Evolutionary conservation across 2,329 filamentous ascomycete genomes (phyloP).

Genomic region (Monosporascus sp.): DNA sequence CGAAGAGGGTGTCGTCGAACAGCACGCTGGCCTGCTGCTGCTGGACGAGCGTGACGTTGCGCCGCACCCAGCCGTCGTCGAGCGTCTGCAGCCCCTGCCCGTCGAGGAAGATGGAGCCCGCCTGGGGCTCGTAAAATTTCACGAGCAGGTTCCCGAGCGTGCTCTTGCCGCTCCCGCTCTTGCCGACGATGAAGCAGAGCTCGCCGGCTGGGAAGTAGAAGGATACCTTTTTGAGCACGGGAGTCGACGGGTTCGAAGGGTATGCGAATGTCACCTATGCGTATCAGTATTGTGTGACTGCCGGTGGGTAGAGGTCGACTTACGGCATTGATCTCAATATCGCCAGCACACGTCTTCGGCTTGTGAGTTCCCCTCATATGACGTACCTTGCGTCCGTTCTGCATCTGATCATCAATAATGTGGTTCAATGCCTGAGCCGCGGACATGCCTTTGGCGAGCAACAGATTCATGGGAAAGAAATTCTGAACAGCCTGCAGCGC

Average conservation of each 20-base stretch:
- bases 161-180: conserved; percentile 88
- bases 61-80: conserved; percentile 66
- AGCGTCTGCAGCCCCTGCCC: conserved; percentile 55
- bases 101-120: conserved; percentile 66
- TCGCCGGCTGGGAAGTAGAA: conserved; percentile 68
- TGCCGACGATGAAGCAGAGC: conserved; percentile 76
- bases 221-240: conserved; percentile 55
- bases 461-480: conserved; percentile 69
- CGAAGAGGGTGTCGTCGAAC: conserved; percentile 74
- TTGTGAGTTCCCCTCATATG: conserved; percentile 24
- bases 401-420: conserved; percentile 31
- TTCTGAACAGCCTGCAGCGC: conserved; percentile 71
- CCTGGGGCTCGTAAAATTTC: conserved; percentile 64
- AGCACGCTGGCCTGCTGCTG: conserved; percentile 81
- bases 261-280: conserved; percentile 75
- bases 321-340: conserved; percentile 66
- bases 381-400: conserved; percentile 19
- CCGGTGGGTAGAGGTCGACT: conserved; percentile 17
- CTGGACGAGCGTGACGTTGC: conserved; percentile 75
- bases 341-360: conserved; percentile 51
- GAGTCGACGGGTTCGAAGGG: conserved; percentile 58
- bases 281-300: conserved; percentile 11
- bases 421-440: conserved; percentile 60
- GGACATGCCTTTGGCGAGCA: conserved; percentile 72
- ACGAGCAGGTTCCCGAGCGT: conserved; percentile 77